Conservation (phyloP, 2,329 filamentous ascomycete genomes). For the Bipolaris zeicola region DNA sequence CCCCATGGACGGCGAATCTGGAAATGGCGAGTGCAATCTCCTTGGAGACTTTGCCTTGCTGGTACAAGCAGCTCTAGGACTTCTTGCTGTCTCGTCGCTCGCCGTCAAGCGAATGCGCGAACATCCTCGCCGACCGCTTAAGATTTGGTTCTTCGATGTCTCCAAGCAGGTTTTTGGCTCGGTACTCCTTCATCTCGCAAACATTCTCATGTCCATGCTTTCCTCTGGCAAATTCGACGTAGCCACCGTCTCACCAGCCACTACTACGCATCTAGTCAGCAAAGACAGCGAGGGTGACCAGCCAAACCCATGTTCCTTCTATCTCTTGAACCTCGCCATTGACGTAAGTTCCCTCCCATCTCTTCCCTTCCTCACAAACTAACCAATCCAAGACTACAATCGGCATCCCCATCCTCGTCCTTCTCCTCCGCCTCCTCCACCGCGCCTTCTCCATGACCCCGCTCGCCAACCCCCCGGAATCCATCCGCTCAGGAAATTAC, state of each 20-base stretch:
- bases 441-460: constrained; percentile 73
- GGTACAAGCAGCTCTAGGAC: constrained; percentile 85
- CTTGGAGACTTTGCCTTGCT: constrained; percentile 90
- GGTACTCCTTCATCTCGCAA: constrained; percentile 86
- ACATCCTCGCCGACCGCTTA: constrained; percentile 85
- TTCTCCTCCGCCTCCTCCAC: constrained; percentile 81
- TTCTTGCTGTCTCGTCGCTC: constrained; percentile 79
- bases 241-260: constrained; percentile 50
- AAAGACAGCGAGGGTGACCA: constrained; percentile 49
- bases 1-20: constrained; percentile 49
- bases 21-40: constrained; percentile 79
- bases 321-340: constrained; percentile 90
- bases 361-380: not conserved
- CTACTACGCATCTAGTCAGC: constrained; percentile 31
- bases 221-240: constrained; percentile 83
- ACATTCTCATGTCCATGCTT: constrained; percentile 95
- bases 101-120: constrained; percentile 95
- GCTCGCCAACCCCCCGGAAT: constrained; percentile 79
- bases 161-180: constrained; percentile 98
- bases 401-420: constrained; percentile 91
- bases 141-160: constrained; percentile 97
- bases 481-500: constrained; percentile 92
- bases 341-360: constrained; percentile 70
- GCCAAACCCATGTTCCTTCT: constrained; percentile 96
- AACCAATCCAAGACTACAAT: constrained; percentile 74